These are phyloP conservation scores for Ophiostoma ips DNA, from an alignment of 2,329 filamentous ascomycete species.

Conservation along the genomic window DNA sequence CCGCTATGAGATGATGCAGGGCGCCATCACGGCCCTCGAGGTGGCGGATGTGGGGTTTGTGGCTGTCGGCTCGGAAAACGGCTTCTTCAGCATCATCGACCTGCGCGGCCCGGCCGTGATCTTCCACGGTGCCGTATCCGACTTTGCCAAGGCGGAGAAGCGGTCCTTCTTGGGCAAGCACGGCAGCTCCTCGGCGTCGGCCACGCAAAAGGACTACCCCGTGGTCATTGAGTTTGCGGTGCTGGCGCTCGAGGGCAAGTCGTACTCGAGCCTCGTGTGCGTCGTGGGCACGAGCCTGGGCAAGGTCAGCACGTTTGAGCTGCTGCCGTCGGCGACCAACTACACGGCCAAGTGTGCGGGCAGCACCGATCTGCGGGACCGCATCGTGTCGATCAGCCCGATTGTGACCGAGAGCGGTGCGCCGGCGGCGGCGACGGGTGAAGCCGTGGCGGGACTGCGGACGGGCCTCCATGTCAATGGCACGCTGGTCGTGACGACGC, in stretches of 20 bases:
- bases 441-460: slow-evolving; percentile 61
- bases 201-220: slow-evolving; percentile 50
- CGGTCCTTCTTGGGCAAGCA: slow-evolving; percentile 51
- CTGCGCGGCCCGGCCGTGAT: slow-evolving; percentile 78
- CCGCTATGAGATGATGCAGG: slow-evolving; percentile 71
- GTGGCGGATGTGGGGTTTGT: slow-evolving; percentile 91
- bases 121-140: slow-evolving; percentile 55
- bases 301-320: slow-evolving; percentile 77
- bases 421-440: slow-evolving; percentile 60
- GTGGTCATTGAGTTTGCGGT: slow-evolving; percentile 82
- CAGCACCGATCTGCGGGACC: slow-evolving; percentile 49
- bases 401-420: slow-evolving; percentile 67
- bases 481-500: slow-evolving; percentile 54
- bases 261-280: slow-evolving; percentile 85
- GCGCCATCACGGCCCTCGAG: slow-evolving; percentile 63
- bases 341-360: slow-evolving; percentile 66
- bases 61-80: slow-evolving; percentile 71
- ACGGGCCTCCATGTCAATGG: slow-evolving; percentile 66
- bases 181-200: slow-evolving; percentile 17
- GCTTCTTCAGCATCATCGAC: slow-evolving; percentile 70
- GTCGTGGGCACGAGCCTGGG: slow-evolving; percentile 83
- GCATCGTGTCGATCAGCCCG: slow-evolving; percentile 62
- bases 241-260: slow-evolving; percentile 84
- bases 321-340: slow-evolving; percentile 60
- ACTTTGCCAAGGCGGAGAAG: slow-evolving; percentile 66